Percentiles rank a stretch among this genome's conserved stretches.
Conservation (phyloP, 2,329 filamentous ascomycete genomes). For the Sporothrix mexicana region DNA sequence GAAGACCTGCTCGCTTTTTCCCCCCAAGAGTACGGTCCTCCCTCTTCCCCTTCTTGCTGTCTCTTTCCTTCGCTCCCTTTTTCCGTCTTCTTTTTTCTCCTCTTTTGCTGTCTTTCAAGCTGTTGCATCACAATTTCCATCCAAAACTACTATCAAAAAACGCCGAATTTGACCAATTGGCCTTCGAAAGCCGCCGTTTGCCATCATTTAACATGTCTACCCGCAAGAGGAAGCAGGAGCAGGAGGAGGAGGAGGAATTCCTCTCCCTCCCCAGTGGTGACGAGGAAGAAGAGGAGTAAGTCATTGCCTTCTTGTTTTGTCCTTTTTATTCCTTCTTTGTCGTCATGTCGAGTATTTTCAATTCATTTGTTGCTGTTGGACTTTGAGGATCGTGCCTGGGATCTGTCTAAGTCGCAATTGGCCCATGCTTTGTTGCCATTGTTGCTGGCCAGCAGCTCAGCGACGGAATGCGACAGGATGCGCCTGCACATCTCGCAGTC, state of each 20-base stretch:
- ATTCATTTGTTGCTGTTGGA: neutral
- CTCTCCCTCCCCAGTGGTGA: slow-evolving; percentile 60
- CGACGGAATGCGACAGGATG: slow-evolving; percentile 23
- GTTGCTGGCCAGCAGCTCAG: neutral
- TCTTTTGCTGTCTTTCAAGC: slow-evolving; percentile 29
- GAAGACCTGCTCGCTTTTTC: slow-evolving; percentile 23
- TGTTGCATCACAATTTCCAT: neutral
- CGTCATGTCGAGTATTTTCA: slow-evolving; percentile 34
- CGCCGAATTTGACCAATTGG: slow-evolving; percentile 29
- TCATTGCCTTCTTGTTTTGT: slow-evolving; percentile 45
- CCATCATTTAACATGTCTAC: slow-evolving; percentile 49
- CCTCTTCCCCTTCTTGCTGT: slow-evolving; percentile 38
- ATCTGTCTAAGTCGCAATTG: slow-evolving; percentile 23
- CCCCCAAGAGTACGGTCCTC: slow-evolving; percentile 31
- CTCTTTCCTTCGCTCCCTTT: slow-evolving; percentile 38
- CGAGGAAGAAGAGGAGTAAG: slow-evolving; percentile 62
- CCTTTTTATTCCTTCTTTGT: slow-evolving; percentile 30
- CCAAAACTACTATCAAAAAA: slow-evolving; percentile 33
- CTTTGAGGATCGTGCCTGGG: neutral
- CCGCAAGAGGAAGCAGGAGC: slow-evolving; percentile 61
- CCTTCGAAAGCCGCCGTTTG: slow-evolving; percentile 26
- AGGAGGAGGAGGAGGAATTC: slow-evolving; percentile 58
- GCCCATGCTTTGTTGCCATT: neutral
- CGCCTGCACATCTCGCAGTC: neutral
- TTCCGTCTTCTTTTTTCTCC: slow-evolving; percentile 34